Conservation (phyloP, 495 filamentous ascomycete species). For the Trypethelium eluteriae region DNA sequence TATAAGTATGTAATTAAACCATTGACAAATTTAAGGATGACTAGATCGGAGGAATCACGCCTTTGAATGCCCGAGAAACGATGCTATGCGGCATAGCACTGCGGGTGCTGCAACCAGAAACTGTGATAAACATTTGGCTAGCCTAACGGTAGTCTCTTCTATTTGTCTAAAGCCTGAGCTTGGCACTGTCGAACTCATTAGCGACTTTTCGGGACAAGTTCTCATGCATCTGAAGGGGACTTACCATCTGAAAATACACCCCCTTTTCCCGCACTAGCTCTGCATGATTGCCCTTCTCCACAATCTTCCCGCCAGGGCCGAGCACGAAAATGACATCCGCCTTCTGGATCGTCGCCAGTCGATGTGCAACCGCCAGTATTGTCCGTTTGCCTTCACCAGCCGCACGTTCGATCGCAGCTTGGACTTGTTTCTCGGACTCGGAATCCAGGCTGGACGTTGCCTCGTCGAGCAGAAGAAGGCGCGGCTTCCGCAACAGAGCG, state of each 20-base stretch:
- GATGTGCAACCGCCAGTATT: constrained; percentile 64
- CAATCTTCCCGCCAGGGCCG: constrained; percentile 35
- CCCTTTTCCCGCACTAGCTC: constrained; percentile 43
- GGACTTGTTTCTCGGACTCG: constrained; percentile 62
- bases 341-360: constrained; percentile 46
- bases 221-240: constrained; percentile 29
- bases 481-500: constrained; percentile 64
- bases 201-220: constrained; percentile 13
- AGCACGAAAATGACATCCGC: constrained; percentile 50
- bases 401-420: constrained; percentile 58
- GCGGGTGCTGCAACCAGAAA: constrained; percentile 8
- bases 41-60: neutral
- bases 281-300: constrained; percentile 47
- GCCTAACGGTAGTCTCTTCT: constrained; percentile 10
- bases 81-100: constrained; percentile 1
- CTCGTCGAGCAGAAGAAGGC: constrained; percentile 68
- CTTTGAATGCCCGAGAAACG: constrained; percentile 1
- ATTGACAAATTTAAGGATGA: neutral
- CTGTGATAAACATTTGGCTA: constrained; percentile 12
- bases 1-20: neutral
- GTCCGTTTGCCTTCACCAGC: constrained; percentile 51
- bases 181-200: constrained; percentile 11
- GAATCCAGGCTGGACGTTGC: constrained; percentile 70
- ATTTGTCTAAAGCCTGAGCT: constrained; percentile 13
- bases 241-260: constrained; percentile 46